Conservation (phyloP, 192 early-diverging fungal species). For the Umbelopsis sp. region DNA sequence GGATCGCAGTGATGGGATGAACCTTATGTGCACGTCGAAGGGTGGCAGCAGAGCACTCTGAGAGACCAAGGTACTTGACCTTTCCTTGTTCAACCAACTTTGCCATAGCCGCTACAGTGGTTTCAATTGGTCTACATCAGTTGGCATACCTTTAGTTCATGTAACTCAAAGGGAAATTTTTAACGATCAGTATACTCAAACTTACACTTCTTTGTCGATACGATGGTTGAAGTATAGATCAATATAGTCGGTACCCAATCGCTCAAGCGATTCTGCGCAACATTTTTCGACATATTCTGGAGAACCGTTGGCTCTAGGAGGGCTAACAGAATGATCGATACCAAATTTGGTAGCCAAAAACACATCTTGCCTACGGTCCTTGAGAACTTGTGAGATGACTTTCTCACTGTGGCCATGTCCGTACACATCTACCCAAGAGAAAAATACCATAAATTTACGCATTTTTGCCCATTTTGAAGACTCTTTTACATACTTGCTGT, state of each 20-base stretch:
- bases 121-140: conserved; percentile 60
- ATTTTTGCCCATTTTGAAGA: not conserved
- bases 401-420: conserved; percentile 20
- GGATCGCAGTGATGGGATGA: conserved; percentile 64
- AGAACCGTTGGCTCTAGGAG: conserved; percentile 58
- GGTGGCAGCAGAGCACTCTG: conserved; percentile 61
- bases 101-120: conserved; percentile 62
- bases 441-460: not conserved
- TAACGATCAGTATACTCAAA: too few species aligned
- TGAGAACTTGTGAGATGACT: not conserved
- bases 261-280: conserved; percentile 22
- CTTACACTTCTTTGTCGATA: conserved; percentile 39
- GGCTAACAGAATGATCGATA: not conserved
- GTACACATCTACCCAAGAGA: not conserved
- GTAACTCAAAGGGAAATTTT: too few species aligned
- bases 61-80: conserved; percentile 58
- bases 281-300: conserved; percentile 51
- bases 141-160: too few species aligned
- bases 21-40: conserved; percentile 65
- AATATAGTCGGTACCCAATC: conserved; percentile 41
- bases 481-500: conserved; percentile 24
- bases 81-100: conserved; percentile 69
- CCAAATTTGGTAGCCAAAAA: not conserved
- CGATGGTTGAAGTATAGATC: conserved; percentile 76
- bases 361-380: not conserved